Evolutionary conservation across 2,329 filamentous ascomycete genomes (phyloP).

Genomic region (Aspergillus sp.): DNA sequence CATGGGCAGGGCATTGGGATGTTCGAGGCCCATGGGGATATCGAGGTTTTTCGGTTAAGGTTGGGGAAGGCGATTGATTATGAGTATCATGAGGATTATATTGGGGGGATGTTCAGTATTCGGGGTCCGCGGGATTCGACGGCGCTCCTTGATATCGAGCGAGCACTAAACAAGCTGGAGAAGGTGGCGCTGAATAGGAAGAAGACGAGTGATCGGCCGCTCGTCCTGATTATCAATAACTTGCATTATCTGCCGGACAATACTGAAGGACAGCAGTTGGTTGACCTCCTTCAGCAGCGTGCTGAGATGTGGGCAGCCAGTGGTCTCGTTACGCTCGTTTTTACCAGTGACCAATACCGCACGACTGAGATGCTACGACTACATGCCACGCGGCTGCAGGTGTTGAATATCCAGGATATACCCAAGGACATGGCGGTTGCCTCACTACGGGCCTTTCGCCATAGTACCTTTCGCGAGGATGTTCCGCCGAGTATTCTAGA

Average conservation of each 20-base stretch:
- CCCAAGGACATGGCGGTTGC: constrained; percentile 73
- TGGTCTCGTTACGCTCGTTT: constrained; percentile 83
- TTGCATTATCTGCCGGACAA: constrained; percentile 94
- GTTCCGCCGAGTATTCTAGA: constrained; percentile 58
- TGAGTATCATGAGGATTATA: constrained; percentile 90
- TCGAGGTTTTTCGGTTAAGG: constrained; percentile 90
- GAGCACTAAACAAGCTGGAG: constrained; percentile 95
- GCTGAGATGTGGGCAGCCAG: constrained; percentile 96
- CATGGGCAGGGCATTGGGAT: constrained; percentile 87
- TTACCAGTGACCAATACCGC: constrained; percentile 98
- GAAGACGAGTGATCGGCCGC: constrained; percentile 61
- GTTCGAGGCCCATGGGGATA: constrained; percentile 93
- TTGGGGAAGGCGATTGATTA: constrained; percentile 93
- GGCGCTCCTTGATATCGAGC: constrained; percentile 89
- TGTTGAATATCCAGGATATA: constrained; percentile 81
- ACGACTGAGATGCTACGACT: constrained; percentile 93
- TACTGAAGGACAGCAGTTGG: constrained; percentile 83
- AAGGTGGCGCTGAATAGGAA: constrained; percentile 78
- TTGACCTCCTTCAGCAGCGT: constrained; percentile 92
- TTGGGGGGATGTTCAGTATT: constrained; percentile 93
- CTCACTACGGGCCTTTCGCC: constrained; percentile 75
- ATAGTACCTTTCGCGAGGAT: constrained; percentile 69
- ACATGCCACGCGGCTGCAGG: constrained; percentile 90
- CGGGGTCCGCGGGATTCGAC: constrained; percentile 88
- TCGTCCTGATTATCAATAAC: constrained; percentile 90